Percentiles rank a stretch among this genome's conserved stretches.
These are phyloP conservation scores for Macrophomina pseudophaseolina DNA, from an alignment of 2,329 filamentous ascomycete species.

Conservation along the genomic window DNA sequence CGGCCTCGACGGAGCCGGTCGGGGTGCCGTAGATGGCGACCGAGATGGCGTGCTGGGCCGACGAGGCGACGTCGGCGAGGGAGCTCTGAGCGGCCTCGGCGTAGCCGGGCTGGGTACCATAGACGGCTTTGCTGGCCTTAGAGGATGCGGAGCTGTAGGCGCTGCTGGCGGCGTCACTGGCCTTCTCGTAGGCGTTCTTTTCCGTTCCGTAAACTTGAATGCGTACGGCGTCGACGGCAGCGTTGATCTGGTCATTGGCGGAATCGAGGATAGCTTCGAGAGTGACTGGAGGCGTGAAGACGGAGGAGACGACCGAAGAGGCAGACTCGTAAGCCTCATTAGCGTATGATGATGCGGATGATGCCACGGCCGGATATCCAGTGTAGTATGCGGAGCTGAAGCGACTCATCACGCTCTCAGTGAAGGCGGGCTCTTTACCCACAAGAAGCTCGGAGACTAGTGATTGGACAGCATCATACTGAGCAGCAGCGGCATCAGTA, in stretches of 20 bases:
- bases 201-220: slow-evolving; percentile 62
- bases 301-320: slow-evolving; percentile 52
- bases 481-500: slow-evolving; percentile 63
- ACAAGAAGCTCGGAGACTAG: slow-evolving; percentile 77
- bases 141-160: slow-evolving; percentile 58
- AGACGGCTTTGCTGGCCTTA: slow-evolving; percentile 59
- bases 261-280: slow-evolving; percentile 63
- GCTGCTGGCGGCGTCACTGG: slow-evolving; percentile 58
- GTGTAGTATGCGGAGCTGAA: slow-evolving; percentile 75
- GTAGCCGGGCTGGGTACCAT: slow-evolving; percentile 59
- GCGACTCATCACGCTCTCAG: slow-evolving; percentile 76
- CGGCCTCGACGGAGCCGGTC: slow-evolving; percentile 49
- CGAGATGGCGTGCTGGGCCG: slow-evolving; percentile 61
- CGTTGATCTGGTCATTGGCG: slow-evolving; percentile 62
- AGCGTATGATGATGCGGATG: slow-evolving; percentile 60
- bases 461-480: slow-evolving; percentile 72
- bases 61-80: slow-evolving; percentile 59
- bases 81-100: slow-evolving; percentile 59
- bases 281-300: slow-evolving; percentile 63
- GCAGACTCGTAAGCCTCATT: slow-evolving; percentile 55
- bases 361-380: slow-evolving; percentile 62
- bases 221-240: slow-evolving; percentile 64
- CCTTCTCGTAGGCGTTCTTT: slow-evolving; percentile 60
- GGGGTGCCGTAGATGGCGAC: slow-evolving; percentile 63
- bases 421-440: slow-evolving; percentile 81